Conservation (phyloP, 73 alveolate genomes). For the Uronychia binucleata region DNA sequence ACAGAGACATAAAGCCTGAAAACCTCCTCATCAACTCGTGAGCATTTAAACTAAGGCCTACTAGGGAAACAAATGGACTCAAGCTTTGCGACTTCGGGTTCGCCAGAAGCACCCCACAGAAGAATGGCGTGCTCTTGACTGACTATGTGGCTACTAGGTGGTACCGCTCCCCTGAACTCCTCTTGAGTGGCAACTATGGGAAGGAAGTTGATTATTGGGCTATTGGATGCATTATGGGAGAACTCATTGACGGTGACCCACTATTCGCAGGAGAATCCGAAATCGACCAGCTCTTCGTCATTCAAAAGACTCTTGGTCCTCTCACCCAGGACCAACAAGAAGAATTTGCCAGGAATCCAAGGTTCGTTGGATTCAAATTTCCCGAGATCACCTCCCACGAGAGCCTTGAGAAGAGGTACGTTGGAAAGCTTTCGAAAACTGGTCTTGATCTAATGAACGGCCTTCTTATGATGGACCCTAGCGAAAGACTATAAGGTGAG, state of each 20-base stretch:
- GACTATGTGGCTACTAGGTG: slow-evolving; percentile 87
- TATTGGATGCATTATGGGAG: slow-evolving; percentile 94
- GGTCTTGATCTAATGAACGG: slow-evolving; percentile 86
- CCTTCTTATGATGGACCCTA: slow-evolving; percentile 85
- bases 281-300: slow-evolving; percentile 73
- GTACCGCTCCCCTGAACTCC: slow-evolving; percentile 92
- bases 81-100: slow-evolving; percentile 92
- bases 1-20: slow-evolving; percentile 90
- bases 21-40: slow-evolving; percentile 69
- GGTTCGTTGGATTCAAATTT: slow-evolving; percentile 79
- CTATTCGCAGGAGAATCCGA: slow-evolving; percentile 89
- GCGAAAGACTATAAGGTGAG: slow-evolving; percentile 74
- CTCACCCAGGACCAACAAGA: slow-evolving; percentile 86
- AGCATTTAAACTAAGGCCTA: background rate
- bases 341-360: slow-evolving; percentile 74
- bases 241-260: slow-evolving; percentile 89
- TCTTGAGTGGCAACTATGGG: slow-evolving; percentile 86
- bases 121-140: slow-evolving; percentile 57
- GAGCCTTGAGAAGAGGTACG: slow-evolving; percentile 91
- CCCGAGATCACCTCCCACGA: slow-evolving; percentile 91
- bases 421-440: slow-evolving; percentile 80
- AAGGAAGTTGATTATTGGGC: slow-evolving; percentile 95
- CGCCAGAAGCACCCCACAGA: slow-evolving; percentile 73
- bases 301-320: slow-evolving; percentile 87
- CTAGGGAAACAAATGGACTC: slow-evolving; percentile 57